A percentile compares a stretch with the other conserved stretches of the same genome.
These are phyloP conservation scores for Echria macrotheca DNA, from an alignment of 495 filamentous ascomycete genomes.

Conservation along the genomic window DNA sequence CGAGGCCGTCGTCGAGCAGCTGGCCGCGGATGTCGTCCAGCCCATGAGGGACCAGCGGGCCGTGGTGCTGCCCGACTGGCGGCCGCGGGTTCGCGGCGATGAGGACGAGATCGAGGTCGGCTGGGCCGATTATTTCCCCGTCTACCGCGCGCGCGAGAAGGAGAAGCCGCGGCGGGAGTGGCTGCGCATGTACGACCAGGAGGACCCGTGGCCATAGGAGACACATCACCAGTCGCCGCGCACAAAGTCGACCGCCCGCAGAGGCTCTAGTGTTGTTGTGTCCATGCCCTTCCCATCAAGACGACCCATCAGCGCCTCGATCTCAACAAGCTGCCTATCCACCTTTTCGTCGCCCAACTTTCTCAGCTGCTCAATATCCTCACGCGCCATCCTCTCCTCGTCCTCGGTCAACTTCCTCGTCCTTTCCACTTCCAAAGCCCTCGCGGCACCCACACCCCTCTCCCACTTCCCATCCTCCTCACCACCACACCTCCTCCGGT, in stretches of 20 bases:
- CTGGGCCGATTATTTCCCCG: too few relatives aligned
- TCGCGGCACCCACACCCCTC: neutral
- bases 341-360: constrained; percentile 19
- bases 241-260: constrained; percentile 14
- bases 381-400: constrained; percentile 17
- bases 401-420: constrained; percentile 17
- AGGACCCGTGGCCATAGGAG: too few relatives aligned
- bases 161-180: too few relatives aligned
- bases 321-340: constrained; percentile 21
- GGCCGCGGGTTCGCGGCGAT: too few relatives aligned
- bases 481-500: constrained; percentile 11
- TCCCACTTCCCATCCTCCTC: constrained; percentile 8
- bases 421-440: constrained; percentile 24
- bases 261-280: neutral
- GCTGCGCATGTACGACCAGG: too few relatives aligned
- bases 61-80: too few relatives aligned
- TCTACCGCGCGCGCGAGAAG: too few relatives aligned
- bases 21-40: too few relatives aligned
- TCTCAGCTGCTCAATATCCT: constrained; percentile 21
- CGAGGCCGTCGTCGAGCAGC: too few relatives aligned
- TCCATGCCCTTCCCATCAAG: constrained; percentile 13
- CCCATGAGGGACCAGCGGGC: too few relatives aligned
- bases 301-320: constrained; percentile 21
- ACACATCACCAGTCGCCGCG: too few relatives aligned
- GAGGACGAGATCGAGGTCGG: too few relatives aligned